Evolutionary conservation across 2,329 filamentous ascomycete species (phyloP).

Genomic region (Fusarium decemcellulare): DNA sequence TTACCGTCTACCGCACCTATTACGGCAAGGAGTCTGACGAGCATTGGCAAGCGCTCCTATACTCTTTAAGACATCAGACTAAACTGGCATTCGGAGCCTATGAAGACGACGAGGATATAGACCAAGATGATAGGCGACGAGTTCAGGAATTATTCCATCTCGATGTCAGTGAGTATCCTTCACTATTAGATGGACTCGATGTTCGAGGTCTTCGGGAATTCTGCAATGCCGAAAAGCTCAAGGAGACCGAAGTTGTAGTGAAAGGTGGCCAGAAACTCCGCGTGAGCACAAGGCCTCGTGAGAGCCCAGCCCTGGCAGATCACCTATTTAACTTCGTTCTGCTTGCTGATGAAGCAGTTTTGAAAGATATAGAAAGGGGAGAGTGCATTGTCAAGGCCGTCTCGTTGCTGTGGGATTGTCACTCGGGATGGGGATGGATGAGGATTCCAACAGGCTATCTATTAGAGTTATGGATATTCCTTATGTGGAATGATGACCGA

Average conservation of each 20-base stretch:
- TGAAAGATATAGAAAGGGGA: not conserved
- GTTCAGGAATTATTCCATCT: constrained; percentile 17
- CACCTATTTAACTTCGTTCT: not conserved
- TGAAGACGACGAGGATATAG: constrained; percentile 1
- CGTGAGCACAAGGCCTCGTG: constrained; percentile 6
- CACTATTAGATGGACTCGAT: constrained; percentile 9
- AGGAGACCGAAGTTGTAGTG: constrained; percentile 4
- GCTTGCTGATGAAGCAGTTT: not conserved
- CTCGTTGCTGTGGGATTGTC: not conserved
- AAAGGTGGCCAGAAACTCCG: constrained; percentile 3
- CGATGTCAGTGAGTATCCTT: constrained; percentile 5
- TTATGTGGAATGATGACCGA: not conserved
- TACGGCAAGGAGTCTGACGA: constrained; percentile 14
- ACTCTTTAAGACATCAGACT: not conserved
- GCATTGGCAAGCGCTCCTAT: constrained; percentile 10
- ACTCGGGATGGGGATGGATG: constrained; percentile 14
- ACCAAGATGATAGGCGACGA: not conserved
- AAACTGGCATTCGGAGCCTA: constrained; percentile 7
- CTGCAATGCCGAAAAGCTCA: not conserved
- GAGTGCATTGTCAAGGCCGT: constrained; percentile 3
- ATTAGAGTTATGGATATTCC: constrained; percentile 14
- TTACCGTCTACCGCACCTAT: constrained; percentile 25
- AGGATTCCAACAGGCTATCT: constrained; percentile 29
- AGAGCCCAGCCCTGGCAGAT: constrained; percentile 2
- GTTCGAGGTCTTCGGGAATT: constrained; percentile 5